Conservation (phyloP, 2,329 filamentous ascomycete genomes). For the Ceratocystis destructans region DNA sequence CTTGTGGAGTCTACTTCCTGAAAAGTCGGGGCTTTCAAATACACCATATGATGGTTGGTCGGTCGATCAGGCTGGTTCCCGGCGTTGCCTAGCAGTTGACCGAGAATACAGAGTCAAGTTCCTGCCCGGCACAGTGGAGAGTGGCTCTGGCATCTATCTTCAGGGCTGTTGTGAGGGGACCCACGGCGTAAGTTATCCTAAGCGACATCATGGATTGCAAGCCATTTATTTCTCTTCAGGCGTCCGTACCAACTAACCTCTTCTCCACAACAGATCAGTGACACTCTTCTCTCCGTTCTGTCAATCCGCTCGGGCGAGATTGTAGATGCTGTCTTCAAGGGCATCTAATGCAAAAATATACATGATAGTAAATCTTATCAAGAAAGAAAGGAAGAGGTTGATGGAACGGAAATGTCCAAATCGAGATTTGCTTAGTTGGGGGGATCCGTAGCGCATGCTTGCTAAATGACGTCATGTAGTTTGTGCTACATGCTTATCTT, state of each 20-base stretch:
- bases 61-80: constrained; percentile 27
- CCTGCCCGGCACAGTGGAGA: constrained; percentile 50
- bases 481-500: no score
- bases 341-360: background rate
- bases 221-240: background rate
- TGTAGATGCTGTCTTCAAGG: constrained; percentile 55
- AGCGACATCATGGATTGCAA: constrained; percentile 5
- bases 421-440: no score
- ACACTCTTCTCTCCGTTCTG: constrained; percentile 68
- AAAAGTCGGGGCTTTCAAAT: constrained; percentile 26
- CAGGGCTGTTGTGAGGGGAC: constrained; percentile 90
- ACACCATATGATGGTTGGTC: constrained; percentile 28
- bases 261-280: constrained; percentile 46
- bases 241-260: constrained; percentile 17
- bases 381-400: no score
- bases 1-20: constrained; percentile 51
- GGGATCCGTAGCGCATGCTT: no score
- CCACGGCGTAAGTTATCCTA: constrained; percentile 60
- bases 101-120: constrained; percentile 72
- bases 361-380: background rate
- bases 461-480: no score
- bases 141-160: constrained; percentile 70
- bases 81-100: constrained; percentile 42
- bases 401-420: no score
- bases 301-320: constrained; percentile 65